A percentile compares a stretch with the other conserved stretches of the same genome.
Conservation (phyloP, 352 stramenopile species). For the Paralagenidium karlingii region DNA sequence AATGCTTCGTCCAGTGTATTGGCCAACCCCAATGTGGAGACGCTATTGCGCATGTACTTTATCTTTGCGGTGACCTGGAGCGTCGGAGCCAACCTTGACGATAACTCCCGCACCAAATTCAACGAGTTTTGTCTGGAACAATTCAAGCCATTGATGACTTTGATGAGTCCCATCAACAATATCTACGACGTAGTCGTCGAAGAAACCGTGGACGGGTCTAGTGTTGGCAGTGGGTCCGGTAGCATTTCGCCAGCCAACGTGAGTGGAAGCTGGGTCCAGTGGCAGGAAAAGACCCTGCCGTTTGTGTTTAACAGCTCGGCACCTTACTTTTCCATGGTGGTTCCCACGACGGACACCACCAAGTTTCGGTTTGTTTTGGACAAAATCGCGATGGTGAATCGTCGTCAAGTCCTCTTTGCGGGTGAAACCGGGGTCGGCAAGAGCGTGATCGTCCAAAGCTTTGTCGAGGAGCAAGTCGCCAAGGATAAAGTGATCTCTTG, state of each 20-base stretch:
- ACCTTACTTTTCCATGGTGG: constrained; percentile 92
- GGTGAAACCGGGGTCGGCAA: constrained; percentile 91
- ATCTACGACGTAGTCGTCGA: constrained; percentile 82
- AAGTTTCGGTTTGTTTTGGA: constrained; percentile 88
- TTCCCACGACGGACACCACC: constrained; percentile 92
- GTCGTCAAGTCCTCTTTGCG: constrained; percentile 84
- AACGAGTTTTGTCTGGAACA: constrained; percentile 79
- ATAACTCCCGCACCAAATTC: constrained; percentile 67
- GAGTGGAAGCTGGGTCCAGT: constrained; percentile 71
- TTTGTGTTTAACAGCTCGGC: constrained; percentile 77
- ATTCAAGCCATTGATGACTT: constrained; percentile 31
- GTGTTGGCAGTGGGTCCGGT: too few species aligned
- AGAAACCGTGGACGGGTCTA: too few species aligned
- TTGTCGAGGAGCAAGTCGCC: constrained; percentile 82
- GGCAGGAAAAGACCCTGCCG: constrained; percentile 76
- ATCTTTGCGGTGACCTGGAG: constrained; percentile 81
- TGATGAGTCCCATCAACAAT: constrained; percentile 48
- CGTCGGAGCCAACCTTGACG: constrained; percentile 80
- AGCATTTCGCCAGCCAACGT: too few species aligned
- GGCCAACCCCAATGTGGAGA: constrained; percentile 32
- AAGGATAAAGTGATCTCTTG: constrained; percentile 65
- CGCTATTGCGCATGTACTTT: constrained; percentile 77
- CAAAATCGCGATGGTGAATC: constrained; percentile 65
- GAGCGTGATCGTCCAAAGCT: constrained; percentile 84
- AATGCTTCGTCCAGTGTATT: too few species aligned